These are phyloP conservation scores for Poterioochromonas sp. DNA, from an alignment of 352 stramenopile genomes.

Conservation along the genomic window DNA sequence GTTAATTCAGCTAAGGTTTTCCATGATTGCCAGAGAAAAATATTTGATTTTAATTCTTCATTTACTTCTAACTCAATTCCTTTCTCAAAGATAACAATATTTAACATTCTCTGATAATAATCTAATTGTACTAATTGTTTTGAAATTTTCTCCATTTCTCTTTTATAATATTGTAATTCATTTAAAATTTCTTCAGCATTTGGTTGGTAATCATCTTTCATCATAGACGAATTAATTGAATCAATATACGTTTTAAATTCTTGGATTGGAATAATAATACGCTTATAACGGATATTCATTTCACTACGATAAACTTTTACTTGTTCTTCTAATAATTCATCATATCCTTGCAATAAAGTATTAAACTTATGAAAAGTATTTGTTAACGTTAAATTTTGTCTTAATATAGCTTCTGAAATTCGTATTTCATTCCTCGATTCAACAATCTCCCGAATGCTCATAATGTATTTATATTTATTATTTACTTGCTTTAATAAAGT, in stretches of 20 bases:
- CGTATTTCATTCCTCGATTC: not conserved
- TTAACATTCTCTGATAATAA: slow-evolving; percentile 1
- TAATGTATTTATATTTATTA: not conserved
- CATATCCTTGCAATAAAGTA: not conserved
- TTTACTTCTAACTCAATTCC: not conserved
- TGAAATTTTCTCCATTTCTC: not conserved
- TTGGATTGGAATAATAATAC: not conserved
- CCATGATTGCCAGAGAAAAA: not conserved
- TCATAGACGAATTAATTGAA: not conserved
- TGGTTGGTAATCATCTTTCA: not conserved
- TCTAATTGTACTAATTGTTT: not conserved
- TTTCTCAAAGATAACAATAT: not conserved
- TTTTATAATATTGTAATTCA: not conserved
- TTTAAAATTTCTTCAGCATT: not conserved
- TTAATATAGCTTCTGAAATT: not conserved
- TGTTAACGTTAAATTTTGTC: not conserved
- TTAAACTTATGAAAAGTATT: not conserved
- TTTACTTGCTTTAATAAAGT: not conserved
- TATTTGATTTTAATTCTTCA: not conserved
- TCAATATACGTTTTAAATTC: not conserved
- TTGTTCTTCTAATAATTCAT: not conserved
- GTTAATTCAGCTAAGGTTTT: not conserved
- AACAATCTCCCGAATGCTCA: not conserved
- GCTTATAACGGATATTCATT: not conserved
- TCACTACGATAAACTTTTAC: not conserved